Percentiles rank a stretch among this genome's conserved stretches.
phyloP scores from a whole-genome alignment of 208 protist species.

The Trichomonas vaginalis region DNA sequence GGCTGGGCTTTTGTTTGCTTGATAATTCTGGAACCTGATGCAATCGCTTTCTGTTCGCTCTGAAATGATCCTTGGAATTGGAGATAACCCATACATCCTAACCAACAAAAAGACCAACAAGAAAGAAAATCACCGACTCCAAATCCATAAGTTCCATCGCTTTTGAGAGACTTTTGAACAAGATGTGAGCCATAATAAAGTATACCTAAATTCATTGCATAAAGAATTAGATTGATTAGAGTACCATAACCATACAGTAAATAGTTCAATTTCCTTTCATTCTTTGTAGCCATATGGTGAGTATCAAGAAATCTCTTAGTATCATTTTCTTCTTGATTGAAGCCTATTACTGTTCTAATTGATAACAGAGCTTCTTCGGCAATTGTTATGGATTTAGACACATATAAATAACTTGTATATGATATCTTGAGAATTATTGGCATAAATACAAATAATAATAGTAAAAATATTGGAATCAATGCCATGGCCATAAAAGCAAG shows the following conservation, averaged over 20 bases:
- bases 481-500: background rate
- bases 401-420: background rate
- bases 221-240: background rate
- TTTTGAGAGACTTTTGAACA: background rate
- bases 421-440: background rate
- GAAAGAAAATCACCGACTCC: background rate
- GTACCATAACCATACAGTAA: background rate
- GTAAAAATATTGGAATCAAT: background rate
- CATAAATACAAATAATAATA: background rate
- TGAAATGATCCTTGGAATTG: background rate
- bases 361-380: constrained; percentile 20
- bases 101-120: background rate
- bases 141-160: too few relatives aligned
- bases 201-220: background rate
- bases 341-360: constrained; percentile 7
- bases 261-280: background rate
- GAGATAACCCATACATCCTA: background rate
- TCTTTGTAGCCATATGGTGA: background rate
- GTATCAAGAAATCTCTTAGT: background rate
- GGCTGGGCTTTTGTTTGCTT: background rate
- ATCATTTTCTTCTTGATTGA: background rate
- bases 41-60: background rate
- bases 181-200: background rate
- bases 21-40: background rate
- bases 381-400: background rate